Percentiles rank a stretch among this genome's conserved stretches.
Evolutionary conservation across 805 yeast genomes (phyloP).

Genomic region (Candida montana): DNA sequence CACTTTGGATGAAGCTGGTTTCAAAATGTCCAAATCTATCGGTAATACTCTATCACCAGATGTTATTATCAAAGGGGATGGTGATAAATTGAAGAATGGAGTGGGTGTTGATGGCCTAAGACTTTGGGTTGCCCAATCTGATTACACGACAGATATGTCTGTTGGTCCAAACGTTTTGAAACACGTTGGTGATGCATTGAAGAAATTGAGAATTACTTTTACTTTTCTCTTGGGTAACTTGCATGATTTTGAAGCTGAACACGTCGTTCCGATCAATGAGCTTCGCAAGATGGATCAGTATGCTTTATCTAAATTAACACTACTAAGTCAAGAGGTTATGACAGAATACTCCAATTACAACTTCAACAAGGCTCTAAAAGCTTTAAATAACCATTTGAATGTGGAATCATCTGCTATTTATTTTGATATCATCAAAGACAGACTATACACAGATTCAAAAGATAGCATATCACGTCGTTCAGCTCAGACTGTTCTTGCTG

Average conservation of each 20-base stretch:
- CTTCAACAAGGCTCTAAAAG: slow-evolving; percentile 66
- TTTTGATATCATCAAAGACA: slow-evolving; percentile 82
- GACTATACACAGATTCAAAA: slow-evolving; percentile 64
- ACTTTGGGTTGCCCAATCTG: slow-evolving; percentile 84
- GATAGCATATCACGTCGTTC: slow-evolving; percentile 47
- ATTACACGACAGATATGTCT: slow-evolving; percentile 75
- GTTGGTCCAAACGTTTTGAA: slow-evolving; percentile 66
- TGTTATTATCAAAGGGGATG: slow-evolving; percentile 59
- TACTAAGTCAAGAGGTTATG: slow-evolving; percentile 38
- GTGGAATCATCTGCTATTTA: slow-evolving; percentile 74
- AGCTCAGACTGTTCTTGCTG: slow-evolving; percentile 58
- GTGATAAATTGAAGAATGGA: slow-evolving; percentile 44
- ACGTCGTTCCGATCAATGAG: slow-evolving; percentile 34
- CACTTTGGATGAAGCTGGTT: slow-evolving; percentile 76
- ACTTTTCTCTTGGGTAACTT: slow-evolving; percentile 79
- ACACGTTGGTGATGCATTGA: slow-evolving; percentile 74
- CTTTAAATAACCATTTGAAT: slow-evolving; percentile 66
- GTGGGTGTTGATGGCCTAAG: slow-evolving; percentile 90
- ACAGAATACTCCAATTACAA: slow-evolving; percentile 50
- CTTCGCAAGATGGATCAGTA: slow-evolving; percentile 53
- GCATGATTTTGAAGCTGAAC: slow-evolving; percentile 32
- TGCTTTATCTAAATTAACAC: slow-evolving; percentile 49
- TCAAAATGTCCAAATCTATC: slow-evolving; percentile 89
- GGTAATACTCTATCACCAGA: slow-evolving; percentile 77
- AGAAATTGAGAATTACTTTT: slow-evolving; percentile 78